Evolutionary conservation across 2,329 filamentous ascomycete species (phyloP), one percentile per base, ranked within the genome.

Genomic region (Ophiostoma sp.): DNA sequence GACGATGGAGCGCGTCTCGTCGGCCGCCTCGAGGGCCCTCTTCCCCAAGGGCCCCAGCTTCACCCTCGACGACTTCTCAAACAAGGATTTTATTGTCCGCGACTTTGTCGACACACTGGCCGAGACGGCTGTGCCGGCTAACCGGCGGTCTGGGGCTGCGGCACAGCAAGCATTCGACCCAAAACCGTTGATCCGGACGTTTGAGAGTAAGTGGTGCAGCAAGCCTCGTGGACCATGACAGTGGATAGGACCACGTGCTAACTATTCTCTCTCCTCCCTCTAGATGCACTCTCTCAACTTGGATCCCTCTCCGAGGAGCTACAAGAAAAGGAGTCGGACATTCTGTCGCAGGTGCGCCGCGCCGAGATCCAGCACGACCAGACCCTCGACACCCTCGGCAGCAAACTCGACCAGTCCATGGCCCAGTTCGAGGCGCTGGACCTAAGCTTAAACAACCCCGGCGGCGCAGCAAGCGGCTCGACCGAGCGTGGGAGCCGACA

Each of bases 31-130:
- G 78, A 88, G 90, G 83, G 87, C 90, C 77, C 87, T 95, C 80
- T 95, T 93, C 80, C 91, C 92, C 73, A 90, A 90, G 81, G 93
- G 91, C 52, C 93, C 93, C 75, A 92, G 88, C 81, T 98, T 98
- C 84, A 93, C 90, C 11, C 87, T 98, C 75, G 93, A 97, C 61
- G 94, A 95, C 83, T 94, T 95, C 82, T 93, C 93, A 73, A 93
- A 87, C 81, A 93, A 93, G 79, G 96, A 98, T 83, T 99, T 98
- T 80, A 98, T 98, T 76, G 95, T 98, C 77, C 94, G 97, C 79
- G 96, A 99, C 84, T 99, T 99, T 81, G 91, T 99, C 78, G 97
- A 99, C 81, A 90, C 91, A 70, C 90, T 99, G 73, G 96, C 95
- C 69, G 95, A 98, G 76, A 92, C 87, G 77, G 93, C 94, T 28